Base-by-base conservation (phyloP, 345 rosid species). In the Garcia nutans region DNA sequence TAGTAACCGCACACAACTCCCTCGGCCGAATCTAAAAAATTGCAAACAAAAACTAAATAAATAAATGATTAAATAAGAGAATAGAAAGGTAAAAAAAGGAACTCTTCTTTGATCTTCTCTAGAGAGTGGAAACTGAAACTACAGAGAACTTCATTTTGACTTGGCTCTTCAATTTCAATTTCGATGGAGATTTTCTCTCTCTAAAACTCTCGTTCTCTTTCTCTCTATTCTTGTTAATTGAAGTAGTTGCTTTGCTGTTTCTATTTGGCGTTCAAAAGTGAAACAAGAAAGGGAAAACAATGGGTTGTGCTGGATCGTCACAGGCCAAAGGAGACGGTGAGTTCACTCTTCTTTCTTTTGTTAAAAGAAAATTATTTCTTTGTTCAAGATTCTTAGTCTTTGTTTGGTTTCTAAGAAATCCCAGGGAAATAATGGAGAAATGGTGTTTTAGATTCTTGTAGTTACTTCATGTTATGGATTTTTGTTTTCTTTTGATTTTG, bases 271-370 rank as follows among this genome's bases (percentile, higher is more conserved):
- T 16, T 4, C 0, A 6, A 54, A 54, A 15, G n/a, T 15, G 20
- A 16, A 17, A 50, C 13, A 54, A 54, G 8, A 17, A 19, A 54
- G 19, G 58, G 20, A 19, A 17, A 17, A 19, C 2, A 77, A 92
- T 92, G 97, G 97, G 95, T 70, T 92, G 95, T 78, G 89, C 84
- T 78, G 93, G 91, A 86, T 92, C 97, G n/a, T 82, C 93, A 47
- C 92, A 82, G 76, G 80, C 89, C 26, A 85, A 88, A 79, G 87
- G 74, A 75, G 93, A 88, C 61, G 97, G 93, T 88, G 59, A 81
- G 74, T 50, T 77, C 69, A 54, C 62, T 50, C 2, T 37, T 24
- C 42, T 47, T 57, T 68, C 24, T 33, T 23, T 33, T 17, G 54
- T 19, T 42, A 5, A 49, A 19, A 16, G 7, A 47, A 12, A 5